Evolutionary conservation across 768 basidiomycete species (phyloP).

Genomic region (Mycena maculata): DNA sequence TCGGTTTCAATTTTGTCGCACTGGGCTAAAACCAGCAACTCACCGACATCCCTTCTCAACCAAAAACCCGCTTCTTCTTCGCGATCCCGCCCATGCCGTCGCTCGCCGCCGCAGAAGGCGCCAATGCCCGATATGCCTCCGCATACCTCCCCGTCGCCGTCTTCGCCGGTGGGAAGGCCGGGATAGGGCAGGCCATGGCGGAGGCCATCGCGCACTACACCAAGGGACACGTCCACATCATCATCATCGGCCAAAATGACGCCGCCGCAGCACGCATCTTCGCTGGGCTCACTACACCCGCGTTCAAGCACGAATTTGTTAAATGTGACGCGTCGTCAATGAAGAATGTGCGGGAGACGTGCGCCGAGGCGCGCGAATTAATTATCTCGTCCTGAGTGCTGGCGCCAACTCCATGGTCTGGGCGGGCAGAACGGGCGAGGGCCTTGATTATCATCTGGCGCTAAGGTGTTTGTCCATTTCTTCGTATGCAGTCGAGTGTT

Average conservation of each 20-base stretch:
- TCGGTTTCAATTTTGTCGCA: too few species aligned
- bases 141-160: slow-evolving; percentile 25
- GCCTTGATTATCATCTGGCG: slow-evolving; percentile 47
- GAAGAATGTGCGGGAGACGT: slow-evolving; percentile 43
- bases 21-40: too few species aligned
- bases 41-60: too few species aligned
- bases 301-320: slow-evolving; percentile 46
- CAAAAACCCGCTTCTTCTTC: too few species aligned
- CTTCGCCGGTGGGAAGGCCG: slow-evolving; percentile 33
- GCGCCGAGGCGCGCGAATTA: slow-evolving; percentile 44
- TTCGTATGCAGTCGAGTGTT: too few species aligned
- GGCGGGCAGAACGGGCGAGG: slow-evolving; percentile 47
- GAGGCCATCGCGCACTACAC: slow-evolving; percentile 47
- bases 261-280: slow-evolving; percentile 45
- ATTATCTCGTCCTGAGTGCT: slow-evolving; percentile 46
- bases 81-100: slow-evolving; percentile 26
- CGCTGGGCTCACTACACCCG: slow-evolving; percentile 41
- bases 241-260: slow-evolving; percentile 49
- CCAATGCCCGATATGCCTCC: slow-evolving; percentile 29
- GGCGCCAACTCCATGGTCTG: slow-evolving; percentile 42
- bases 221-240: slow-evolving; percentile 50
- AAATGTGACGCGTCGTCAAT: slow-evolving; percentile 49
- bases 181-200: slow-evolving; percentile 42
- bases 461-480: slow-evolving; percentile 31
- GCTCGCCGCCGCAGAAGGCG: slow-evolving; percentile 20